Evolutionary conservation across 371 early-diverging fungal species (phyloP).

Genomic region (Blakeslea trispora): DNA sequence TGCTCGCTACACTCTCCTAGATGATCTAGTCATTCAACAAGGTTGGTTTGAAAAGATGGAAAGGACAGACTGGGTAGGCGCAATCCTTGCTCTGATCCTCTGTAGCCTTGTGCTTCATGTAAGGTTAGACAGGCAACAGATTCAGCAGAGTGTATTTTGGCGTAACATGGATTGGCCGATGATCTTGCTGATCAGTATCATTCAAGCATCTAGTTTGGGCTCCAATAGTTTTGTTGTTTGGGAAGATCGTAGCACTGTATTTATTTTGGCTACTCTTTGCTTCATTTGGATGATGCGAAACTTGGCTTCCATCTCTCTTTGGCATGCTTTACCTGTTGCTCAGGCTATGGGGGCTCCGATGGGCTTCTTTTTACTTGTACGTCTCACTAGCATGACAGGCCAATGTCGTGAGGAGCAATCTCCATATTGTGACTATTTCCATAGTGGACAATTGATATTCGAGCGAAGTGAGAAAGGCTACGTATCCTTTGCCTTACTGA

Average conservation of each 20-base stretch:
- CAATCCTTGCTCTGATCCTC: constrained; percentile 15
- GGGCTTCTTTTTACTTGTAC: constrained; percentile 54
- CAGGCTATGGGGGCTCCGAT: constrained; percentile 29
- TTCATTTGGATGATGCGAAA: constrained; percentile 25
- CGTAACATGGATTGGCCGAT: constrained; percentile 10
- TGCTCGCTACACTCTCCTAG: not conserved
- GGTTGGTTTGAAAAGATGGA: constrained; percentile 47
- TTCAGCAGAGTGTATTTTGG: not conserved
- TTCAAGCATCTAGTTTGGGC: constrained; percentile 67
- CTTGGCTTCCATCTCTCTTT: not conserved
- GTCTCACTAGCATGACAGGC: constrained; percentile 63
- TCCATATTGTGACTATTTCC: constrained; percentile 60
- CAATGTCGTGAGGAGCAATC: constrained; percentile 91
- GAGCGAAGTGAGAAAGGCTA: constrained; percentile 5
- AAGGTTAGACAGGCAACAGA: not conserved
- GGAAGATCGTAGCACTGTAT: constrained; percentile 76
- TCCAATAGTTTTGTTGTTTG: constrained; percentile 90
- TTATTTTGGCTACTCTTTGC: constrained; percentile 41
- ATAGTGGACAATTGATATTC: constrained; percentile 27
- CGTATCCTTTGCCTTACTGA: not conserved
- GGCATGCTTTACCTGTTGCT: not conserved
- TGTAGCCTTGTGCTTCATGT: not conserved
- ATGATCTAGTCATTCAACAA: not conserved
- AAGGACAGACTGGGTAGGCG: constrained; percentile 31
- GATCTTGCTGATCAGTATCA: constrained; percentile 29